Percentiles rank a stretch among this genome's conserved stretches.
phyloP scores from a whole-genome alignment of 2,329 filamentous ascomycete genomes.

The Periconia sp. region DNA sequence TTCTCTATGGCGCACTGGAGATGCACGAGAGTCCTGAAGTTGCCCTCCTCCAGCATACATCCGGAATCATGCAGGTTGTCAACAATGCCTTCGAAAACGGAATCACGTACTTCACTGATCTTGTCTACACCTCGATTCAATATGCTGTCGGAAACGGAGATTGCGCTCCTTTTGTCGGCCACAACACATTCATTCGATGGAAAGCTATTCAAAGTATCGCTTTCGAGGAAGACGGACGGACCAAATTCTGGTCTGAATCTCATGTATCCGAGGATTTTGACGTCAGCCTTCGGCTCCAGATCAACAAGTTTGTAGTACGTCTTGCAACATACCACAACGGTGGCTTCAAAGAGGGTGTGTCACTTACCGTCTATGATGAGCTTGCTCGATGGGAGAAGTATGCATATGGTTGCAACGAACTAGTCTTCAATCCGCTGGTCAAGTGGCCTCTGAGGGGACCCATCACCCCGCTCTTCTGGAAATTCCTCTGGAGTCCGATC shows the following conservation, averaged over 20 bases:
- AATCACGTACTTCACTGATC: slow-evolving; percentile 77
- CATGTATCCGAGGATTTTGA: slow-evolving; percentile 80
- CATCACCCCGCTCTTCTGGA: slow-evolving; percentile 67
- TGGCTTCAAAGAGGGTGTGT: slow-evolving; percentile 75
- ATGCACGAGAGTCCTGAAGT: slow-evolving; percentile 81
- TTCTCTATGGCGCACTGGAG: slow-evolving; percentile 77
- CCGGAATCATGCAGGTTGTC: slow-evolving; percentile 72
- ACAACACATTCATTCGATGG: slow-evolving; percentile 78
- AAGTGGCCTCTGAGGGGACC: slow-evolving; percentile 66
- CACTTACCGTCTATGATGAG: slow-evolving; percentile 73
- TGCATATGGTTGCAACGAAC: slow-evolving; percentile 71
- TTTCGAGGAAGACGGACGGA: slow-evolving; percentile 59
- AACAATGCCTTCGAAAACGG: slow-evolving; percentile 75
- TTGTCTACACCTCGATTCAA: slow-evolving; percentile 74
- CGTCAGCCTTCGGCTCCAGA: slow-evolving; percentile 72
- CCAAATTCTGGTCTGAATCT: slow-evolving; percentile 75
- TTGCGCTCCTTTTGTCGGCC: slow-evolving; percentile 74
- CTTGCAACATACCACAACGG: slow-evolving; percentile 71
- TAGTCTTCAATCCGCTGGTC: slow-evolving; percentile 70
- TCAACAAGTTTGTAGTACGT: slow-evolving; percentile 69
- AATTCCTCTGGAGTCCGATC: slow-evolving; percentile 66
- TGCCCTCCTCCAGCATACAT: slow-evolving; percentile 76
- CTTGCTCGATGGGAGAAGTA: slow-evolving; percentile 69
- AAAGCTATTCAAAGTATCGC: slow-evolving; percentile 64
- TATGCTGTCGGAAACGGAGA: slow-evolving; percentile 74